phyloP scores from a whole-genome alignment of 2,329 filamentous ascomycete genomes.

The Catunica adiposa region DNA sequence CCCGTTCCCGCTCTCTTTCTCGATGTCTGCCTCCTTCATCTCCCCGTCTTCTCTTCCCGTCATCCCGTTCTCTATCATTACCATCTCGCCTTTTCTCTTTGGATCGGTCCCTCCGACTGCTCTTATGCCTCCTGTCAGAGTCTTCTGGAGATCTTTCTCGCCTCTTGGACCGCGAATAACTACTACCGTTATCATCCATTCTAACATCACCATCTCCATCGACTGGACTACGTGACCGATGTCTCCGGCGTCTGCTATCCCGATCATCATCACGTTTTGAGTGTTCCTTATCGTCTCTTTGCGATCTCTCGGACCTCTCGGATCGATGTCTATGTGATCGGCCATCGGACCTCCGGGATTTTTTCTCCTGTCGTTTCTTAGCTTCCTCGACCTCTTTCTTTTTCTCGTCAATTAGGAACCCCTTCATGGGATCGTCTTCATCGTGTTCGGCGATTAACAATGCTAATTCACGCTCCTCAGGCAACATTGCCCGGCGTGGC shows the following conservation, averaged over 20 bases:
- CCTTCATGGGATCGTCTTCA: conserved; percentile 96
- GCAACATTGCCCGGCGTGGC: conserved; percentile 45
- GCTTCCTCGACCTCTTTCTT: conserved; percentile 66
- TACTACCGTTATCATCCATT: conserved; percentile 17
- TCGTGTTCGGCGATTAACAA: conserved; percentile 65
- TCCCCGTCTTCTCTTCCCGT: neutral
- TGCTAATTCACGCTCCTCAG: conserved; percentile 67
- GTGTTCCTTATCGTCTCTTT: neutral
- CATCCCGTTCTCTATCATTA: neutral
- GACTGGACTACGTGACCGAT: conserved; percentile 24
- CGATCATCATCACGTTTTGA: neutral
- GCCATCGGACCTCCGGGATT: conserved; percentile 18
- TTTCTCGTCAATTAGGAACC: conserved; percentile 76
- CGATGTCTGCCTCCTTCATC: neutral
- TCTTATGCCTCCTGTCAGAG: neutral
- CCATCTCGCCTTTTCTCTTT: neutral
- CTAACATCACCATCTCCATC: conserved; percentile 17
- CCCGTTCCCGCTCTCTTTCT: neutral
- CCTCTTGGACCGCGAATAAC: conserved; percentile 9
- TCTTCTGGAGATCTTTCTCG: conserved; percentile 6
- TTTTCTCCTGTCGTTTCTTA: conserved; percentile 32
- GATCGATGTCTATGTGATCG: conserved; percentile 18
- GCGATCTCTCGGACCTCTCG: neutral
- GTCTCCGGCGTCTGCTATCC: conserved; percentile 20
- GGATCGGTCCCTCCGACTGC: neutral